Percentiles rank a stretch among this genome's conserved stretches.
Conservation (phyloP, 306 rosid genomes). For the Urtica urens region DNA sequence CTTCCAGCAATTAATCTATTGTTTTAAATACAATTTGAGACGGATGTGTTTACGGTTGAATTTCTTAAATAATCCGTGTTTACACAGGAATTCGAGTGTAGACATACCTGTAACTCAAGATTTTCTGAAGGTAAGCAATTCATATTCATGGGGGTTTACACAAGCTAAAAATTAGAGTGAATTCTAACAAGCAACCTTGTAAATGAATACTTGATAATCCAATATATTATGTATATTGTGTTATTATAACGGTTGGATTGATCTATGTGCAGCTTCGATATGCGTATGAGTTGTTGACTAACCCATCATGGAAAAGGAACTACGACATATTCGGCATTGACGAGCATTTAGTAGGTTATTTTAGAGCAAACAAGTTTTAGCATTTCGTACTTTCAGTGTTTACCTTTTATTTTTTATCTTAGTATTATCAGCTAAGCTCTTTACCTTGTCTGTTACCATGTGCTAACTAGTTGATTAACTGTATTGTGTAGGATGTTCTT, state of each 20-base stretch:
- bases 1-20: too few relatives aligned
- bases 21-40: too few relatives aligned
- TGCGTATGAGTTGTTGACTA: conserved; percentile 84
- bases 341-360: conserved; percentile 61
- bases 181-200: too few relatives aligned
- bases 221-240: too few relatives aligned
- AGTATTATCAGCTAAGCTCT: neutral
- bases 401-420: neutral
- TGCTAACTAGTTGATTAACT: conserved; percentile 21
- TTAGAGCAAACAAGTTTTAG: conserved; percentile 9
- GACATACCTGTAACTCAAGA: conserved; percentile 33
- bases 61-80: conserved; percentile 6
- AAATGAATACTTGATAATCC: too few relatives aligned
- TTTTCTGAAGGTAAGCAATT: conserved; percentile 49
- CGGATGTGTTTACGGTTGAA: too few relatives aligned
- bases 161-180: too few relatives aligned
- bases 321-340: conserved; percentile 71
- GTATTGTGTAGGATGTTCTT: conserved; percentile 47
- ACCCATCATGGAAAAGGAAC: conserved; percentile 71
- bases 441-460: conserved; percentile 3
- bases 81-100: conserved; percentile 49
- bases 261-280: conserved; percentile 51
- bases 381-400: conserved; percentile 1
- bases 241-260: too few relatives aligned
- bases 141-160: too few relatives aligned